Evolutionary conservation across 176 grass and related monocot genomes (phyloP).

Genomic region (Cenchrus americanus): DNA sequence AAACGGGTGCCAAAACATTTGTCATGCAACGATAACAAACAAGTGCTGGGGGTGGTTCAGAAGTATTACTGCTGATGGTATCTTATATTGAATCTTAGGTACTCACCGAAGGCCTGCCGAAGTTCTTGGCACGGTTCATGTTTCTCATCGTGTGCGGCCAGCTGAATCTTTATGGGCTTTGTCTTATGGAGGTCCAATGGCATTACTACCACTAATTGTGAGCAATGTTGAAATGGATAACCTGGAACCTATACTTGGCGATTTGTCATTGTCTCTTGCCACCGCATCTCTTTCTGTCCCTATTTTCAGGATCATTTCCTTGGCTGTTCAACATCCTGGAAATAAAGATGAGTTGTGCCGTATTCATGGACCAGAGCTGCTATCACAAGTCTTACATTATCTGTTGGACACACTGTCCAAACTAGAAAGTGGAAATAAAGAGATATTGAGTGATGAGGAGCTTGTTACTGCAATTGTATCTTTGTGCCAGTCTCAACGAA

Average conservation of each 20-base stretch:
- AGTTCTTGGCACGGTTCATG: conserved; percentile 86
- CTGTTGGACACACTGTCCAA: conserved; percentile 71
- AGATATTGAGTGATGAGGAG: conserved; percentile 73
- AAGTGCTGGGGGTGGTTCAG: conserved; percentile 15
- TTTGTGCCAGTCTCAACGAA: conserved; percentile 90
- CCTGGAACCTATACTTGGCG: conserved; percentile 84
- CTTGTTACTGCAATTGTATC: conserved; percentile 87
- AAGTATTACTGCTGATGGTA: conserved; percentile 47
- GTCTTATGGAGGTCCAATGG: conserved; percentile 89
- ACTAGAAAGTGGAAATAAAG: conserved; percentile 62
- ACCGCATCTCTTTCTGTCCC: conserved; percentile 82
- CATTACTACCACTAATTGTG: conserved; percentile 85
- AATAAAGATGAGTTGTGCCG: conserved; percentile 93
- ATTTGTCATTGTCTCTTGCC: conserved; percentile 70
- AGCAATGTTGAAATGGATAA: conserved; percentile 91
- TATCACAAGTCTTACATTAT: conserved; percentile 84
- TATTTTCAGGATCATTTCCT: conserved; percentile 96
- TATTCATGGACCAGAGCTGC: conserved; percentile 79
- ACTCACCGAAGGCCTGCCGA: conserved; percentile 83
- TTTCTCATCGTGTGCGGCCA: conserved; percentile 75
- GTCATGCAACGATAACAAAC: conserved; percentile 25
- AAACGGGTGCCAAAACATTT: conserved; percentile 14
- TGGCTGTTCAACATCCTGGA: conserved; percentile 87
- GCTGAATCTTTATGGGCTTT: conserved; percentile 93
- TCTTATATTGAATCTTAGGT: conserved; percentile 71